Conservation (phyloP, 352 stramenopile species). For the Phytophthora hybrid region DNA sequence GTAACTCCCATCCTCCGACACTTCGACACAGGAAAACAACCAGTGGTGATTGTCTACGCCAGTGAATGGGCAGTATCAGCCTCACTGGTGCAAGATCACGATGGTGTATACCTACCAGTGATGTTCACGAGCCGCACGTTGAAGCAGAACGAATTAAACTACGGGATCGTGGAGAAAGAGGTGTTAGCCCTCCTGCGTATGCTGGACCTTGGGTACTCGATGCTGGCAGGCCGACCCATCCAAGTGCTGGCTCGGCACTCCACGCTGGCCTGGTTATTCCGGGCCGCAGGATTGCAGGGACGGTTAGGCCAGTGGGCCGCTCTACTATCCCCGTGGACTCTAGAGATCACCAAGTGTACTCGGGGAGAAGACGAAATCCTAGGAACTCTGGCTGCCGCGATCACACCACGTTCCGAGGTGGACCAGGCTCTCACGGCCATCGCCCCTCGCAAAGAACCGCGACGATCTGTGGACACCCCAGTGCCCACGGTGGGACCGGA, state of each 20-base stretch:
- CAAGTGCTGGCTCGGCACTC: background rate
- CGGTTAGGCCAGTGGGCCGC: constrained; percentile 7
- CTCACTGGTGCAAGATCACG: background rate
- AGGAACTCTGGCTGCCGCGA: background rate
- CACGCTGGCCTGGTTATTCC: constrained; percentile 13
- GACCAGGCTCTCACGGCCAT: background rate
- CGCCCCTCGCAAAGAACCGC: background rate
- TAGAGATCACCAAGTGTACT: constrained; percentile 4
- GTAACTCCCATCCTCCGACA: background rate
- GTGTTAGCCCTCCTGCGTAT: background rate
- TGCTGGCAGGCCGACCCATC: background rate
- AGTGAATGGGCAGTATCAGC: background rate
- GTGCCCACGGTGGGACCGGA: background rate
- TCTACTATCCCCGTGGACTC: background rate
- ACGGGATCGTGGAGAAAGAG: background rate
- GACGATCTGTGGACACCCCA: background rate
- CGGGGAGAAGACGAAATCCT: constrained; percentile 25
- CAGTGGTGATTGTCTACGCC: no score
- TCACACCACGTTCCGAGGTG: constrained; percentile 7
- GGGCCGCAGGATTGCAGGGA: background rate
- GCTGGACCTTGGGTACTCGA: background rate
- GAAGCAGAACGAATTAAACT: background rate
- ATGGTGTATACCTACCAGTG: background rate
- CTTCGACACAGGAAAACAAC: no score
- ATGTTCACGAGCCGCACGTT: background rate